These are phyloP conservation scores for Prunus mongolica DNA, from an alignment of 306 rosid species.

Conservation along the genomic window DNA sequence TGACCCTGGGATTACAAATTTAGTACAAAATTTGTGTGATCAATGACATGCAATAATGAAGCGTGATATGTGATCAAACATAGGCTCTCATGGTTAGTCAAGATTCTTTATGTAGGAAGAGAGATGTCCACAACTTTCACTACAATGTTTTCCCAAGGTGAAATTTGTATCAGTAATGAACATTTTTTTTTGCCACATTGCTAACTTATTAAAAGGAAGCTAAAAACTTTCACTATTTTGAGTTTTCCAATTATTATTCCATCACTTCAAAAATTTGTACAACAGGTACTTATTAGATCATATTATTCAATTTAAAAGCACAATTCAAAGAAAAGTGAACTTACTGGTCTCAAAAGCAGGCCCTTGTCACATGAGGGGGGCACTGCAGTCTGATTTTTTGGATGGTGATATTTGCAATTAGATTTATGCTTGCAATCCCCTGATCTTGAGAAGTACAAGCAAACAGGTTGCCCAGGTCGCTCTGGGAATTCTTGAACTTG, in stretches of 20 bases:
- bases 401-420: constrained; percentile 89
- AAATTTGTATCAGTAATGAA: not conserved
- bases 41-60: not conserved
- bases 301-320: not conserved
- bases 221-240: no score
- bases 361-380: constrained; percentile 72
- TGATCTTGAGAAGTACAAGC: constrained; percentile 72
- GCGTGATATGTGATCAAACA: not conserved
- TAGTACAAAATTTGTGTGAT: not conserved
- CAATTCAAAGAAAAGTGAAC: not conserved
- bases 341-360: constrained; percentile 75
- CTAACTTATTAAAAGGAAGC: not conserved
- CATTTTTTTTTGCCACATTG: not conserved
- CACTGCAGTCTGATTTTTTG: constrained; percentile 51
- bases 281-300: not conserved
- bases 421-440: constrained; percentile 82
- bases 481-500: constrained; percentile 67
- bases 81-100: not conserved
- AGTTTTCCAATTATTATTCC: not conserved
- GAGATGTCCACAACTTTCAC: not conserved
- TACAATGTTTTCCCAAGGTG: no score
- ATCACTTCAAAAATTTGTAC: not conserved
- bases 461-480: constrained; percentile 89
- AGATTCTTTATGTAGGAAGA: not conserved
- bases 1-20: constrained; percentile 57